These are phyloP conservation scores for Meyerozyma carpophila DNA, from an alignment of 1,139 yeast genomes.

Conservation along the genomic window DNA sequence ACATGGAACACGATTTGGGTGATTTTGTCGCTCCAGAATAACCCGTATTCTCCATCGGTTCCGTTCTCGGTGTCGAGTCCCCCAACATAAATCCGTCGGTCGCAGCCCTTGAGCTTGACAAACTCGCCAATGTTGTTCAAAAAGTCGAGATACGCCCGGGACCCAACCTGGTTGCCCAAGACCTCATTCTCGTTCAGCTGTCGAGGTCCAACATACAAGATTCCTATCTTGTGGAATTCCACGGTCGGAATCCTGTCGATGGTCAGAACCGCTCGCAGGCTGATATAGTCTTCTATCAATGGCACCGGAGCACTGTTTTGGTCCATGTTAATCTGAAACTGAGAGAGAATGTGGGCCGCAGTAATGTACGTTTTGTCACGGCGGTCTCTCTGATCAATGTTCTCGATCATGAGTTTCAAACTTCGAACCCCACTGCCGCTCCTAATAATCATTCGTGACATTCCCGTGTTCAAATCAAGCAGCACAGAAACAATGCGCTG, in stretches of 20 bases:
- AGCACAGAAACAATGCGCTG: constrained; percentile 52
- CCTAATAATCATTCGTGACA: constrained; percentile 48
- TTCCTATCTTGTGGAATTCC: constrained; percentile 74
- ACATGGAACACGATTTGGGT: constrained; percentile 74
- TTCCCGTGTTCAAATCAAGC: constrained; percentile 49
- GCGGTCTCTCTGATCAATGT: constrained; percentile 2
- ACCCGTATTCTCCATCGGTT: constrained; percentile 70
- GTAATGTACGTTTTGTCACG: constrained; percentile 7
- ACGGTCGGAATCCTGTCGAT: constrained; percentile 77
- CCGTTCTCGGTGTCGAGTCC: constrained; percentile 71
- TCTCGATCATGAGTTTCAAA: constrained; percentile 41
- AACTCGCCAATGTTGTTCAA: constrained; percentile 54
- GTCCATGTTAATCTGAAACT: constrained; percentile 24
- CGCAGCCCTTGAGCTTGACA: constrained; percentile 49
- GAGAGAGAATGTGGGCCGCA: constrained; percentile 29
- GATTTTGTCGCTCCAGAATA: constrained; percentile 68
- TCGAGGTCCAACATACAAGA: constrained; percentile 65
- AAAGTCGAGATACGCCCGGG: constrained; percentile 56
- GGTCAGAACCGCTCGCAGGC: constrained; percentile 54
- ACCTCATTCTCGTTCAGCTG: constrained; percentile 64
- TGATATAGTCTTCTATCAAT: constrained; percentile 41
- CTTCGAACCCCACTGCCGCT: constrained; percentile 64
- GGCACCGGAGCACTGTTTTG: constrained; percentile 25
- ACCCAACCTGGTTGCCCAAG: constrained; percentile 60
- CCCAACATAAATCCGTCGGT: constrained; percentile 58